Percentiles rank a stretch among this genome's conserved stretches.
Evolutionary conservation across 1,284 basidiomycete genomes (phyloP).

Genomic region (Malassezia yamatoensis): DNA sequence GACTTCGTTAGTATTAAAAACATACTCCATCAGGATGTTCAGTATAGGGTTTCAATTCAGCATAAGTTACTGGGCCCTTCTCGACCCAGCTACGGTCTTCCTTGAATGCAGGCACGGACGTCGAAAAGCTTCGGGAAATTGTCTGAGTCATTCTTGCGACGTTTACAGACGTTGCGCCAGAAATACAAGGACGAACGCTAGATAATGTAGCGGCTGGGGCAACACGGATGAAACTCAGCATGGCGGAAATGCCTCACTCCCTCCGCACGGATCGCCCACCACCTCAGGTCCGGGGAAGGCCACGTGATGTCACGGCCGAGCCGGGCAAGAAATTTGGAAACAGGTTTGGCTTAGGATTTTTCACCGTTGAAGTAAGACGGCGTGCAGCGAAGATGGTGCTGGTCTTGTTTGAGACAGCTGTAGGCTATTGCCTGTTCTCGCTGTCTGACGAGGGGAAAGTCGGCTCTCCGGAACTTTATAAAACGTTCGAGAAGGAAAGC

Average conservation of each 20-base stretch:
- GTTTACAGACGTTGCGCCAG: neutral
- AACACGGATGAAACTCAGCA: neutral
- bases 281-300: neutral
- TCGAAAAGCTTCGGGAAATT: neutral
- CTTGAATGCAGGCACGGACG: neutral
- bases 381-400: constrained; percentile 29
- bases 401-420: constrained; percentile 47
- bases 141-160: neutral
- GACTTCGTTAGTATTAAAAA: constrained; percentile 18
- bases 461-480: constrained; percentile 72
- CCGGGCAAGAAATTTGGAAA: constrained; percentile 12
- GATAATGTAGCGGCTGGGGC: neutral
- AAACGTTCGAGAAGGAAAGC: constrained; percentile 85
- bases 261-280: neutral
- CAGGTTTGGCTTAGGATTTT: neutral
- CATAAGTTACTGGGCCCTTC: constrained; percentile 58
- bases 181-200: neutral
- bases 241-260: neutral
- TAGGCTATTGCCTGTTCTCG: constrained; percentile 94
- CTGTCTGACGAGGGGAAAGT: constrained; percentile 81
- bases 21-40: constrained; percentile 68
- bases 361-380: constrained; percentile 4
- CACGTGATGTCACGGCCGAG: constrained; percentile 11
- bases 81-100: constrained; percentile 31
- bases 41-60: constrained; percentile 72